A percentile compares a stretch with the other conserved stretches of the same genome.
Evolutionary conservation across 306 rosid species (phyloP).

Genomic region (Arachis stenosperma): DNA sequence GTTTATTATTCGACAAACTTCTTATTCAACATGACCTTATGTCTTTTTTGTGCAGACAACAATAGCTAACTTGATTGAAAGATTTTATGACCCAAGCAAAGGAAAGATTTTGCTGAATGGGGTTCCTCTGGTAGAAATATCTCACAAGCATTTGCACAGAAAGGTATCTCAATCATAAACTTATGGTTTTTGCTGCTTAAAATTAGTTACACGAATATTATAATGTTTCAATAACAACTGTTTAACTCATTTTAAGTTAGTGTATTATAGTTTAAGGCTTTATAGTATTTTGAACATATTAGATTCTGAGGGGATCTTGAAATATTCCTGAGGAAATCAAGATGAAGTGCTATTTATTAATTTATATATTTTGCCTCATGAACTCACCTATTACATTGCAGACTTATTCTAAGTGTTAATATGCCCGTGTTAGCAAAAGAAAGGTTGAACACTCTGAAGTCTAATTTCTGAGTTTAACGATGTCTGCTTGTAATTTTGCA

Average conservation of each 20-base stretch:
- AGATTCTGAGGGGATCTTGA: neutral
- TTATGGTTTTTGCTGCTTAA: slow-evolving; percentile 1
- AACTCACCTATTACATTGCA: slow-evolving; percentile 14
- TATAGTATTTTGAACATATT: neutral
- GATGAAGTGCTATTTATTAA: slow-evolving; percentile 15
- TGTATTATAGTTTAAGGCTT: slow-evolving; percentile 16
- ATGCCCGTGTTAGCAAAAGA: slow-evolving; percentile 25
- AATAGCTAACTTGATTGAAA: slow-evolving; percentile 86
- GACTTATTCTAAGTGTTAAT: neutral
- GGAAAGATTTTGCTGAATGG: slow-evolving; percentile 76
- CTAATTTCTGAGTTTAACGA: slow-evolving; percentile 10
- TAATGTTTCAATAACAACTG: neutral
- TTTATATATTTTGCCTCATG: neutral
- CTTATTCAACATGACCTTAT: slow-evolving; percentile 25
- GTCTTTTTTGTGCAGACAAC: slow-evolving; percentile 69
- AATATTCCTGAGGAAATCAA: slow-evolving; percentile 18
- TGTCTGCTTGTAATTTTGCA: slow-evolving; percentile 43
- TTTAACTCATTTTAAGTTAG: slow-evolving; percentile 1
- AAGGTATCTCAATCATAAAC: slow-evolving; percentile 51
- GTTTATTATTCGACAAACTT: slow-evolving; percentile 27
- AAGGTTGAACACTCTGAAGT: slow-evolving; percentile 8
- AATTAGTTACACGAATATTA: slow-evolving; percentile 1
- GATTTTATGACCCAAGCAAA: slow-evolving; percentile 82
- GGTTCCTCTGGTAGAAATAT: slow-evolving; percentile 74
- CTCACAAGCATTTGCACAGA: slow-evolving; percentile 74